Conservation (phyloP, 2,329 filamentous ascomycete species). For the Arthrinium phaeospermum region DNA sequence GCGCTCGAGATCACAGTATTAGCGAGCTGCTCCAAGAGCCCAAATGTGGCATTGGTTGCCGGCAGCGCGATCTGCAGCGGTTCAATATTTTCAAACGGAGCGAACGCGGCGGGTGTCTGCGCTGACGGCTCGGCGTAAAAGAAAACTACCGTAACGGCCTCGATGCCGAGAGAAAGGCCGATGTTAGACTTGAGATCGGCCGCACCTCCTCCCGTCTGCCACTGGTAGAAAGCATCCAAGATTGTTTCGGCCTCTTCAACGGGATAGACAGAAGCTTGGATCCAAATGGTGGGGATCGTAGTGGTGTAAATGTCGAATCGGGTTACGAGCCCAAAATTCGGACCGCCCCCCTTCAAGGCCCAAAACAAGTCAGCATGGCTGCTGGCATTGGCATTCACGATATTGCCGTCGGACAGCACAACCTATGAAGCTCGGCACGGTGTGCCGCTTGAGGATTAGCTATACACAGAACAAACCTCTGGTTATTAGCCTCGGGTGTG, state of each 20-base stretch:
- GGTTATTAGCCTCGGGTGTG: fast-evolving
- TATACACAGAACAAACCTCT: background rate
- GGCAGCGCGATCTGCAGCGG: background rate
- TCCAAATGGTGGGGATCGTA: slow-evolving; percentile 34
- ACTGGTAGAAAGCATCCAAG: slow-evolving; percentile 36
- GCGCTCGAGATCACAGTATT: background rate
- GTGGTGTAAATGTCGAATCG: slow-evolving; percentile 39
- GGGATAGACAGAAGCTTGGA: slow-evolving; percentile 25
- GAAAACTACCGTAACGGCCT: background rate
- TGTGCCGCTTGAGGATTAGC: background rate
- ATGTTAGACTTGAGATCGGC: background rate
- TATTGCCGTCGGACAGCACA: slow-evolving; percentile 48
- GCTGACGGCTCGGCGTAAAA: background rate
- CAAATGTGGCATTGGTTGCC: background rate
- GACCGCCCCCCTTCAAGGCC: slow-evolving; percentile 52
- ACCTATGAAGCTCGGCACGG: slow-evolving; percentile 36
- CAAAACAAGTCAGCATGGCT: slow-evolving; percentile 50
- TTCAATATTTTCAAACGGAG: slow-evolving; percentile 27
- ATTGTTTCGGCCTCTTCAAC: slow-evolving; percentile 29
- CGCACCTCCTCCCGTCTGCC: slow-evolving; percentile 26
- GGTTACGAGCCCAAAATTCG: slow-evolving; percentile 53
- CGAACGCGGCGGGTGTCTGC: slow-evolving; percentile 29
- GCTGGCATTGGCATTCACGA: slow-evolving; percentile 45
- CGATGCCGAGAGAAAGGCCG: background rate
- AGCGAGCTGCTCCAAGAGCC: too few relatives aligned